A percentile compares a stretch with the other conserved stretches of the same genome.
Evolutionary conservation across 331 rosid species (phyloP).

Genomic region (Dryas integrifolia): DNA sequence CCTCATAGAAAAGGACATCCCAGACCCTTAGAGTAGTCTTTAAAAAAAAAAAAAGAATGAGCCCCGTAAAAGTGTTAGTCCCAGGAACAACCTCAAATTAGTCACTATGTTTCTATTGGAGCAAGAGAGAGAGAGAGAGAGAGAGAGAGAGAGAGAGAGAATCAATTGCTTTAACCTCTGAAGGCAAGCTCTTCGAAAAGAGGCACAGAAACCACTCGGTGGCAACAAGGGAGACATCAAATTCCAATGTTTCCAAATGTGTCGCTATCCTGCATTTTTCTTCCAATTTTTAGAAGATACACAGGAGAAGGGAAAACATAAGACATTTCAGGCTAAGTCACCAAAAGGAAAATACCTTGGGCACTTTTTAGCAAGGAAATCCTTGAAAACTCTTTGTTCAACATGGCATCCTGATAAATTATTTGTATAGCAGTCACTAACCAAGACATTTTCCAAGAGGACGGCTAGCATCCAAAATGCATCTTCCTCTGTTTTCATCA

Average conservation of each 20-base stretch:
- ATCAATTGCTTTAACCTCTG: conserved; percentile 62
- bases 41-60: neutral
- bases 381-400: conserved; percentile 96
- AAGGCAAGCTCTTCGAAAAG: conserved; percentile 90
- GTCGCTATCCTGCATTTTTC: conserved; percentile 70
- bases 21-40: conserved; percentile 93
- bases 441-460: conserved; percentile 87
- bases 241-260: conserved; percentile 85
- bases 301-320: conserved; percentile 13
- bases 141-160: neutral
- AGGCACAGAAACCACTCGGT: conserved; percentile 99
- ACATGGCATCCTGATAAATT: conserved; percentile 99
- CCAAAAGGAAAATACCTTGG: conserved; percentile 60
- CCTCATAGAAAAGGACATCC: conserved; percentile 95
- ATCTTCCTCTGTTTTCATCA: conserved; percentile 97
- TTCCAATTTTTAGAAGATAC: conserved; percentile 28
- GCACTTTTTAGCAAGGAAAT: conserved; percentile 72
- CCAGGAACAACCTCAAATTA: conserved; percentile 9
- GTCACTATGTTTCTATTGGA: conserved; percentile 11
- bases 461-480: conserved; percentile 99
- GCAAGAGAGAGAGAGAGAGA: neutral
- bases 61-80: conserved; percentile 26
- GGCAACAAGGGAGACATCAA: conserved; percentile 95
- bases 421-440: conserved; percentile 86
- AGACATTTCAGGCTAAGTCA: conserved; percentile 5